Conservation (phyloP, 2,329 filamentous ascomycete species). For the Colletotrichum caudatum region DNA sequence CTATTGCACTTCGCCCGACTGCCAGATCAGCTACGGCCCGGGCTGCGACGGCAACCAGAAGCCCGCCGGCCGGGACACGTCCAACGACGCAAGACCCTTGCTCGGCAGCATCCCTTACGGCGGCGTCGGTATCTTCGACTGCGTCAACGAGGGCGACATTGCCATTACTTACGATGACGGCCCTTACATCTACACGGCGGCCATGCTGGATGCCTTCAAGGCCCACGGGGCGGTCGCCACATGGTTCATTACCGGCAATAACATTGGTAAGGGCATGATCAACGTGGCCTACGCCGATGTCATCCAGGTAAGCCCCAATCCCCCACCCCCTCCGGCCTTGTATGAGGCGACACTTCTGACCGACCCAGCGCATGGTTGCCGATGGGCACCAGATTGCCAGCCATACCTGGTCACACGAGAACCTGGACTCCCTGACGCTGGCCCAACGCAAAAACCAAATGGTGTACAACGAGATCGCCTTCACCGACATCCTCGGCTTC, state of each 20-base stretch:
- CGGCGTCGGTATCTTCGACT: conserved; percentile 51
- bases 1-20: conserved; percentile 47
- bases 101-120: conserved; percentile 47
- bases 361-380: conserved; percentile 54
- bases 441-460: conserved; percentile 54
- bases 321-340: rapidly evolving
- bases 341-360: neutral
- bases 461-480: conserved; percentile 58
- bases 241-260: conserved; percentile 52
- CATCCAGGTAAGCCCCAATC: conserved; percentile 47
- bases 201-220: conserved; percentile 52
- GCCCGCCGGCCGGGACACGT: conserved; percentile 46
- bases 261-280: conserved; percentile 51
- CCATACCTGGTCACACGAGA: conserved; percentile 61
- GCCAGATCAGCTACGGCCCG: conserved; percentile 47
- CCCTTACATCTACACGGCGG: conserved; percentile 50
- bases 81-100: conserved; percentile 43
- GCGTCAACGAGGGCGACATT: conserved; percentile 48
- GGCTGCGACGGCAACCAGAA: conserved; percentile 49
- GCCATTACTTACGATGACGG: conserved; percentile 56
- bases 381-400: conserved; percentile 62
- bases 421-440: conserved; percentile 52
- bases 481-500: conserved; percentile 57
- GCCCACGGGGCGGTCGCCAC: conserved; percentile 49
- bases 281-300: conserved; percentile 48